Base-by-base conservation (phyloP, 495 filamentous ascomycete genomes). In the Aspergillus ostianus region DNA sequence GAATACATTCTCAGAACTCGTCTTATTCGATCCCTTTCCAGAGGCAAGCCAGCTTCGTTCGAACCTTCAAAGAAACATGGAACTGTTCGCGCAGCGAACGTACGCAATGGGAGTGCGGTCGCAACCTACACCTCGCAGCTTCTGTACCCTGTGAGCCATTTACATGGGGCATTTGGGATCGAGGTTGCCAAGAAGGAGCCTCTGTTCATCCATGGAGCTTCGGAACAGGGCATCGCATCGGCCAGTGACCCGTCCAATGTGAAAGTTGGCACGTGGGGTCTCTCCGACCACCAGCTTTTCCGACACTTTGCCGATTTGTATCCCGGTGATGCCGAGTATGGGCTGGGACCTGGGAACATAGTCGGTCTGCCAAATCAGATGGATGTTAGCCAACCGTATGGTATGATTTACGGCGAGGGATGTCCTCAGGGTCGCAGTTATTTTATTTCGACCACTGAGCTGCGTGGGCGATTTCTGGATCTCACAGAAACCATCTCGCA, bases 1-100 rank as follows among this genome's bases (percentile, higher is more conserved):
- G 93, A 97, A 68, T 97, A 96, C 67, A 88, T 96, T 46, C 70
- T 94, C 29, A 82, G 93, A 23, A 97, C 91, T n/a, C 84, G 88
- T 48, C 79, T 96, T 58, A 78, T 97, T 46, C 84, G 91, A 45
- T 93, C 90, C 51, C 77, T 97, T 55, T 80, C 78, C 32, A 84
- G 90, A 54, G 93, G 92, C 74, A 96, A 88, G 73, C 87, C 85
- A 56, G 81, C 79, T 59, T 82, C 80, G 66, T 81, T 73, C 70
- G 82, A 79, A 64, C 82, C 77, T 54, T 74, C 66, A 61, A 78
- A 75, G 68, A 83, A 68, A 64, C 82, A 72, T 53, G 76, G 73
- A 50, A 70, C 74, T 46, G 75, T 80, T 23, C 78, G 80, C 51
- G 69, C 78, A 12, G 73, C 78, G 15, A 75, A 73, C 41, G 70